These are phyloP conservation scores for Hirsutella thompsonii DNA, from an alignment of 2,329 filamentous ascomycete genomes.

Conservation along the genomic window DNA sequence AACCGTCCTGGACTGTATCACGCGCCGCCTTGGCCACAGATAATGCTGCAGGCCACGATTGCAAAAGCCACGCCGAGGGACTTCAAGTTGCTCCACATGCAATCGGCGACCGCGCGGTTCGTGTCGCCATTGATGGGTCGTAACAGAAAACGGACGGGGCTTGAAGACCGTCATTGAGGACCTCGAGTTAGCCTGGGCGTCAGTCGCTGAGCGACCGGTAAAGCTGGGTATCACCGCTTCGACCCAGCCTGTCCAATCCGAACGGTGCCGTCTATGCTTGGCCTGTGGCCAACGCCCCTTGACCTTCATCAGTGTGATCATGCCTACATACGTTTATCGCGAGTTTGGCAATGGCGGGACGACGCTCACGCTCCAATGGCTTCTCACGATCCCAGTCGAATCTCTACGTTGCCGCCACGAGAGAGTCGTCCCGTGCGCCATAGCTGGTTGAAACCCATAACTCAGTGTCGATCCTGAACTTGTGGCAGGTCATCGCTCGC, in stretches of 20 bases:
- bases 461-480: slow-evolving; percentile 35
- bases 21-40: slow-evolving; percentile 40
- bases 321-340: slow-evolving; percentile 50
- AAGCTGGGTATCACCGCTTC: slow-evolving; percentile 46
- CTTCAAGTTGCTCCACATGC: slow-evolving; percentile 53
- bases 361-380: slow-evolving; percentile 46
- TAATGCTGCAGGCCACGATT: slow-evolving; percentile 40
- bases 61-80: slow-evolving; percentile 33
- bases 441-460: slow-evolving; percentile 30
- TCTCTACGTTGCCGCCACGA: slow-evolving; percentile 45
- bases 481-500: slow-evolving; percentile 41
- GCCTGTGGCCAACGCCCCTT: slow-evolving; percentile 46
- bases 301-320: slow-evolving; percentile 39
- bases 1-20: slow-evolving; percentile 43
- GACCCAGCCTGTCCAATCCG: slow-evolving; percentile 44
- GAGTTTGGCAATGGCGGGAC: slow-evolving; percentile 45
- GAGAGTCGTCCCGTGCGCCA: slow-evolving; percentile 38
- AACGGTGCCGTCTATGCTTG: slow-evolving; percentile 48
- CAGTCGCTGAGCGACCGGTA: slow-evolving; percentile 44
- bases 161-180: slow-evolving; percentile 50
- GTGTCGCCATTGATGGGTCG: slow-evolving; percentile 43
- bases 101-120: slow-evolving; percentile 48
- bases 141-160: slow-evolving; percentile 26
- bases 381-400: slow-evolving; percentile 41
- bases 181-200: slow-evolving; percentile 41